Evolutionary conservation across 495 filamentous ascomycete genomes (phyloP), one percentile per base, ranked within the genome.

Genomic region (Penicillium taxi): DNA sequence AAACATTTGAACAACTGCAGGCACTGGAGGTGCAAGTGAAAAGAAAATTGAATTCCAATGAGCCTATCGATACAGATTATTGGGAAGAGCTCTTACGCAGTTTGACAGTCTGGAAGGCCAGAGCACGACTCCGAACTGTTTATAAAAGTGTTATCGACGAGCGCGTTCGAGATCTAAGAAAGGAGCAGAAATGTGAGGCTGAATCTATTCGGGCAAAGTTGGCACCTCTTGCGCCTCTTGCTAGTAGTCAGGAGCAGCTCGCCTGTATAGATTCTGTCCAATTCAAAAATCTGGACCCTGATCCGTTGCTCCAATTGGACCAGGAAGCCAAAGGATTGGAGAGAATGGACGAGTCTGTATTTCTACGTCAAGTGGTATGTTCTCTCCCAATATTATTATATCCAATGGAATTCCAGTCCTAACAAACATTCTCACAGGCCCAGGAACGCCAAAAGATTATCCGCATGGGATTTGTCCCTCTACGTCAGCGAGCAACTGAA

Each of bases 1-100:
- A 99, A 59, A 74, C 77, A n/a, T 80, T 84, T 26, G 81, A 87
- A 53, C 85, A 96, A 48, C 70, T 98, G 5, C 78, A 87, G 55
- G 70, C 69, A 14, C 68, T 98, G 17, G 91, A 96, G 62, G 73
- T 67, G 35, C 87, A 95, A 57, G 89, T 98, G 47, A 75, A 73
- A 45, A 64, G 65, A 6, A 98, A 96, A 59, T 58, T 98, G 25
- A 70, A 80, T 26, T 91, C 86, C 9, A 80, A 94, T 45, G 88
- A 96, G 55, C 82, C 84, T 7, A 87, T 96, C 51, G 93, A 98
- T 64, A 85, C 82, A 3, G 91, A 98, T 56, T 98, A 96, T 58
- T 98, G 91, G 91, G 87, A 94, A 47, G 84, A 93, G 50, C 72
- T 98, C 2, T 69, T 96, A 31, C 77, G 80, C 44, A 94, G 82